Evolutionary conservation across 2,329 filamentous ascomycete species (phyloP), one percentile per base, ranked within the genome.

Genomic region (Aureobasidium sp.): DNA sequence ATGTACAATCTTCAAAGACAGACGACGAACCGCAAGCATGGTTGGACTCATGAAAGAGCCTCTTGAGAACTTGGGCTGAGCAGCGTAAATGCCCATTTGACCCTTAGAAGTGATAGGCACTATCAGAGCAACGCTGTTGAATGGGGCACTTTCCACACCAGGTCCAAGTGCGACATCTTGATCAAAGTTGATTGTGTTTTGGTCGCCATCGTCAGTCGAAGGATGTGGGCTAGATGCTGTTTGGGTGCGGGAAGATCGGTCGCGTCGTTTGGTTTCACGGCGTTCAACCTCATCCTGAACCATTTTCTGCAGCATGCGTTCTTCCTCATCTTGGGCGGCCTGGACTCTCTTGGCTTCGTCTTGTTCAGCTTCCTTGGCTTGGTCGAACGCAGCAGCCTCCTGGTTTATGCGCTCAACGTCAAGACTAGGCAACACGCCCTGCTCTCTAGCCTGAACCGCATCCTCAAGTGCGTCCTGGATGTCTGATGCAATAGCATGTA

Each of bases 341-440:
- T 69, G 68, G 52, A 73, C 74, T 61, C 69, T 68, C 29, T 73
- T 75, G 53, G 71, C 70, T 9, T 76, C 69, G 36, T 76, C 72
- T 60, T 77, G 70, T 61, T 79, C 73, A 8, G 76, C 74, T 55
- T 74, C 68, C 62, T 75, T 75, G 0, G 80, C 88, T 57, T 84
- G 75, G 68, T 81, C 80, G 49, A 84, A 84, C 32, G 89, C 79
- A 29, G 83, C 84, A 27, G 88, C 88, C 75, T 95, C 90, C 65
- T 96, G 90, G 15, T 86, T 86, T 32, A 89, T 91, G 42, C 92
- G 85, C 73, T 97, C 92, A 68, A 95, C 91, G 69, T 96, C 91
- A 7, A 97, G 79, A 36, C 91, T 96, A 1, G 91, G 91, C 16
- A 96, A 77, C 64, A 91, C 83, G 61, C 86, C 83, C 61, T 87